A percentile compares a stretch with the other conserved stretches of the same genome.
phyloP scores from a whole-genome alignment of 768 basidiomycete species.

The Hericium coralloides region DNA sequence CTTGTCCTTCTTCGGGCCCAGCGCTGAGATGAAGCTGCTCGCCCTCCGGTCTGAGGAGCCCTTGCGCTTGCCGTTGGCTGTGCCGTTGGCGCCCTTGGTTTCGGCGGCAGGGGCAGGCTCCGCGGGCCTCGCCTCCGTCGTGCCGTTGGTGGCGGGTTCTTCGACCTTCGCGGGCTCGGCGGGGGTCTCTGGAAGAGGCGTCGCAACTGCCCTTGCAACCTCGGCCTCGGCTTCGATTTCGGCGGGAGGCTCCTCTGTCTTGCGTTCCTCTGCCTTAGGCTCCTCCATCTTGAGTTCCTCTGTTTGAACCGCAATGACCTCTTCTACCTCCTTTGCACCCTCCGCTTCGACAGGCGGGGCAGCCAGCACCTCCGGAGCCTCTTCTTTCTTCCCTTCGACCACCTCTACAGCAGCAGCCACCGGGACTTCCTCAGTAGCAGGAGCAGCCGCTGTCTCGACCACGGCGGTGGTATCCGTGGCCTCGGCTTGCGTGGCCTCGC shows the following conservation, averaged over 20 bases:
- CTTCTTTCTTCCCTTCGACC: neutral
- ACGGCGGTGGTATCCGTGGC: neutral
- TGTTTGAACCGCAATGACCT: neutral
- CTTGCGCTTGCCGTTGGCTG: neutral
- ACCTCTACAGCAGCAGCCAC: neutral
- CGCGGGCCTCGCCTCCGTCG: neutral
- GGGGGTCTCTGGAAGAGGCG: neutral
- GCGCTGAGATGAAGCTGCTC: neutral
- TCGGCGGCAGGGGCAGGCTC: neutral
- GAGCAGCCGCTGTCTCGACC: neutral
- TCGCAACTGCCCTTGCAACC: neutral
- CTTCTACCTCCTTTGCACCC: neutral
- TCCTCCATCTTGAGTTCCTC: neutral
- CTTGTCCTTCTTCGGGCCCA: slow-evolving; percentile 1
- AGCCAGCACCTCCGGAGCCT: neutral
- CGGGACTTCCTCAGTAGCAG: neutral
- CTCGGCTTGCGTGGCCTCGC: neutral
- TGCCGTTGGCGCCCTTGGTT: neutral
- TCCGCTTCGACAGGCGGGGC: neutral
- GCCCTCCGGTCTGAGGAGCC: neutral
- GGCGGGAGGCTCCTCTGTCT: neutral
- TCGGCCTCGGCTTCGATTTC: neutral
- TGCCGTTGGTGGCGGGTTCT: neutral
- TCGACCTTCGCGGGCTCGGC: neutral
- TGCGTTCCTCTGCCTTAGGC: neutral